Base-by-base conservation (phyloP, 306 rosid genomes). In the Inga laurina region DNA sequence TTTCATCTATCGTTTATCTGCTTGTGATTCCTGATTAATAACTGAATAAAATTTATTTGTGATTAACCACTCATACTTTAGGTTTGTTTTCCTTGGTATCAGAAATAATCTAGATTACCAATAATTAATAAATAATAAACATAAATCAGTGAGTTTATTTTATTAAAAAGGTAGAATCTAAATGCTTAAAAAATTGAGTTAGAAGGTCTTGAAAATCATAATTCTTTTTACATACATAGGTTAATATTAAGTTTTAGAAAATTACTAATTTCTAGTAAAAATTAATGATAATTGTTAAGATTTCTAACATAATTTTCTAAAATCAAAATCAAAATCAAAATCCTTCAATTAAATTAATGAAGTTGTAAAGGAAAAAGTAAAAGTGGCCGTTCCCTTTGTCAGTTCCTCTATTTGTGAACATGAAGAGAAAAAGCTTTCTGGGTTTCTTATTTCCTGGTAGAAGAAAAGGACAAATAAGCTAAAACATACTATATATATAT, bases 321-420 rank as follows among this genome's bases (percentile, higher is more conserved):
- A 10, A 48, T 48, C 15, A 45, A 45, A 45, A 45, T 11, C 12
- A 45, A 45, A 45, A 45, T 11, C 12, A 48, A 48, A 51, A 51
- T 51, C 57, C 7, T 51, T 57, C 32, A 59, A 59, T 59, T 19
- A 3, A 11, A 61, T 61, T 61, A 27, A 34, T 35, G 15, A 35
- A 35, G 37, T 16, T 67, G 59, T 15, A 35, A 21, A 73, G 51
- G 41, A 64, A 74, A 73, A 84, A 64, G 83, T 46, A 74, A 75
- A 72, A 62, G 16, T 44, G 64, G 24, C 37, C 46, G 19, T 54
- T 34, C 27, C 46, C 54, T 74, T 75, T 35, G 13, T 71, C 43
- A 45, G n/a, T 67, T 21, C 44, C 81, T 41, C 43, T 30, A 37
- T 56, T n/a, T 68, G 84, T 56, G 57, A 56, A 56, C 49, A 54